phyloP scores from a whole-genome alignment of 2,329 filamentous ascomycete species.

The Uncinocarpus reesii region DNA sequence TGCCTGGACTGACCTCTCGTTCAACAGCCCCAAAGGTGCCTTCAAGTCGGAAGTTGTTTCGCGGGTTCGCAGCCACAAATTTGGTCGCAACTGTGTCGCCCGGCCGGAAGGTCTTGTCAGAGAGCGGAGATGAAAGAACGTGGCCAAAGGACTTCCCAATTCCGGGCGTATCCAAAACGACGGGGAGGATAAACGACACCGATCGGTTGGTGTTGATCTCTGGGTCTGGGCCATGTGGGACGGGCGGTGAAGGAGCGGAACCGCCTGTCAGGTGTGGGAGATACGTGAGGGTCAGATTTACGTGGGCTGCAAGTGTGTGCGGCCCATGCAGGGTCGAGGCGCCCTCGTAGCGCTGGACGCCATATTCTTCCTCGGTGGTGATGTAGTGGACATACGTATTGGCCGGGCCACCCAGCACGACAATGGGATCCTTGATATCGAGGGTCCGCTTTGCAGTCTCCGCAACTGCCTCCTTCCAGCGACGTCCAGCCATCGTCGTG shows the following conservation, averaged over 20 bases:
- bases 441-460: conserved; percentile 44
- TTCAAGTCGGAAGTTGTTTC: conserved; percentile 74
- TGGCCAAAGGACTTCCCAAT: conserved; percentile 61
- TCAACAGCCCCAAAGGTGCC: conserved; percentile 71
- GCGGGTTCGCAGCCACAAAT: conserved; percentile 80
- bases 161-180: conserved; percentile 61
- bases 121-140: conserved; percentile 47
- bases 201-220: conserved; percentile 70
- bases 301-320: conserved; percentile 72
- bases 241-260: conserved; percentile 34
- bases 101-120: conserved; percentile 44
- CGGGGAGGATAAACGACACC: conserved; percentile 67
- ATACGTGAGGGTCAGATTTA: conserved; percentile 69
- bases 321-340: conserved; percentile 81
- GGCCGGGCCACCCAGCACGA: conserved; percentile 76
- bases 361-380: conserved; percentile 68
- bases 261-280: conserved; percentile 54
- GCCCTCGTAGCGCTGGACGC: conserved; percentile 85
- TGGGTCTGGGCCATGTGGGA: conserved; percentile 50
- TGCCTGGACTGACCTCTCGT: conserved; percentile 39
- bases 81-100: conserved; percentile 55
- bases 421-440: conserved; percentile 50
- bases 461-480: conserved; percentile 66
- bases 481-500: conserved; percentile 81
- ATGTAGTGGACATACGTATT: conserved; percentile 86